Conservation (phyloP, 768 basidiomycete genomes). For the Clitopilus hobsonii region DNA sequence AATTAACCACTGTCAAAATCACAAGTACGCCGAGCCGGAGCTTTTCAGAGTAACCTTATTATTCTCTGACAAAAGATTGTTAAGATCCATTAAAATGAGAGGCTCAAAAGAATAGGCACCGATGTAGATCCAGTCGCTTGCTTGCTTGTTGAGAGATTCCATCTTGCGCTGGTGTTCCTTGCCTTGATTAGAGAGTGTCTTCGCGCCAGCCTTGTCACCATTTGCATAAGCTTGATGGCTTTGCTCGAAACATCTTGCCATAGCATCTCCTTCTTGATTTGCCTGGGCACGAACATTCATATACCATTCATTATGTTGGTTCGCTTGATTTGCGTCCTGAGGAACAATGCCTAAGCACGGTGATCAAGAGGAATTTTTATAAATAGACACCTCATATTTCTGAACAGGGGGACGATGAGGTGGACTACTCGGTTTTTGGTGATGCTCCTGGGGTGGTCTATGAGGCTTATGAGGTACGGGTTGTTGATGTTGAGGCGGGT, state of each 20-base stretch:
- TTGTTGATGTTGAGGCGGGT: conserved; percentile 12
- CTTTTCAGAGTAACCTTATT: conserved; percentile 47
- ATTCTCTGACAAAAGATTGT: conserved; percentile 47
- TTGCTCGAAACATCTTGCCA: conserved; percentile 65
- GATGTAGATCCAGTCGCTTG: conserved; percentile 83
- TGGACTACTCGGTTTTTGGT: conserved; percentile 9
- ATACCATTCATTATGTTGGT: conserved; percentile 71
- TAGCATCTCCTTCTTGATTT: conserved; percentile 72
- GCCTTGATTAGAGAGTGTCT: conserved; percentile 76
- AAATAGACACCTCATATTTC: background rate
- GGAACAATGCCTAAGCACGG: background rate
- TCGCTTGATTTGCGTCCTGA: conserved; percentile 17
- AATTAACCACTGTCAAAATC: background rate
- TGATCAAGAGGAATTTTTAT: background rate
- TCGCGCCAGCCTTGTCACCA: conserved; percentile 75
- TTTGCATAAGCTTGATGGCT: conserved; percentile 72
- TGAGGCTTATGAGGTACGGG: conserved; percentile 1
- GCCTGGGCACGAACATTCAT: conserved; percentile 68
- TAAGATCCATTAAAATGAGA: background rate
- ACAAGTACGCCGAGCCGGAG: background rate
- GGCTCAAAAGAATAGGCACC: conserved; percentile 36
- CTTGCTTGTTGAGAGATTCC: conserved; percentile 75
- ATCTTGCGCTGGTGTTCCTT: conserved; percentile 75
- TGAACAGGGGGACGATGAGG: background rate
- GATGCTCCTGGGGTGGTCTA: conserved; percentile 5